Conservation (phyloP, 2,329 filamentous ascomycete species). For the Hypoxylon sp. region DNA sequence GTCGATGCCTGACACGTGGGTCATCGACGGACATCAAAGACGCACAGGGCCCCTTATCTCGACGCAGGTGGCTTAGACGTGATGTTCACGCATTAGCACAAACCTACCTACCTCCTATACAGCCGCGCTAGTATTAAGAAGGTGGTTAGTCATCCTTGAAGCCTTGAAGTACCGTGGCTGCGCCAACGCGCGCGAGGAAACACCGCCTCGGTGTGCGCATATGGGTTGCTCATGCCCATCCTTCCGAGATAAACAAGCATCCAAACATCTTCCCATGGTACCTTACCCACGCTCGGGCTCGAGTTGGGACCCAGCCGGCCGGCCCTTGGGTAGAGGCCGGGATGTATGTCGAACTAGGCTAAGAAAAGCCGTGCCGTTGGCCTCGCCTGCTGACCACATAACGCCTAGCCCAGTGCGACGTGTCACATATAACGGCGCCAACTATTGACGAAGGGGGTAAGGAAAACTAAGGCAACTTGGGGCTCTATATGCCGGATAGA, state of each 20-base stretch:
- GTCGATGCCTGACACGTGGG: constrained; percentile 31
- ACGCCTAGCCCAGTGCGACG: background rate
- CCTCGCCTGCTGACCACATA: background rate
- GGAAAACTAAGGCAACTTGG: background rate
- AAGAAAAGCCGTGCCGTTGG: constrained; percentile 2
- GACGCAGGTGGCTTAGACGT: constrained; percentile 3
- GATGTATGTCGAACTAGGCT: constrained; percentile 2
- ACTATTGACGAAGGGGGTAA: background rate
- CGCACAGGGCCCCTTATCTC: background rate
- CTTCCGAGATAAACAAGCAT: constrained; percentile 6
- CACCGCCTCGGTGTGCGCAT: constrained; percentile 16
- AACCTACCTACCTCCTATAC: too few relatives aligned
- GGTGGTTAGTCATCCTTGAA: constrained; percentile 9
- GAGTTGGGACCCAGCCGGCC: background rate
- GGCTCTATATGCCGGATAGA: background rate
- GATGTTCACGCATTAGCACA: constrained; percentile 9
- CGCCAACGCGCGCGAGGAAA: constrained; percentile 26
- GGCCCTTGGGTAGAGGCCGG: background rate
- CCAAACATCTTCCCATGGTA: background rate
- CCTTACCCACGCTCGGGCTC: background rate
- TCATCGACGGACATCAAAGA: constrained; percentile 12
- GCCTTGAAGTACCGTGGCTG: too few relatives aligned
- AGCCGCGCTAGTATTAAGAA: background rate
- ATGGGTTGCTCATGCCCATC: constrained; percentile 16
- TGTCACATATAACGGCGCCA: background rate